Percentiles rank a stretch among this genome's conserved stretches.
Conservation (phyloP, 768 basidiomycete species). For the Neoboletus brunneissimus region DNA sequence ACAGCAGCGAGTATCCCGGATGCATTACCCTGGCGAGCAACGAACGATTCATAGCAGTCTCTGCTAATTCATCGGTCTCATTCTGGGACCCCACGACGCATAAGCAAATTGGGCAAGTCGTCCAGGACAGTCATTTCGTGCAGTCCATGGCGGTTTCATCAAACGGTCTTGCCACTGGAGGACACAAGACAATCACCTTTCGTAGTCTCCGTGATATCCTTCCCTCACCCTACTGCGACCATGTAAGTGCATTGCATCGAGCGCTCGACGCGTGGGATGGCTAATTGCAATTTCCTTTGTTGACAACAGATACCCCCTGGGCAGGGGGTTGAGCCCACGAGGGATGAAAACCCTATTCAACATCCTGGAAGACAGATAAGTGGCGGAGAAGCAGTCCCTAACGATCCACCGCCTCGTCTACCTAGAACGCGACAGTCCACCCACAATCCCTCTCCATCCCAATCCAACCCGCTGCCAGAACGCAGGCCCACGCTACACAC, state of each 20-base stretch:
- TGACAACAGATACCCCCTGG: neutral
- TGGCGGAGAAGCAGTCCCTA: neutral
- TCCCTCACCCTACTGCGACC: neutral
- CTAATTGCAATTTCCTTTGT: neutral
- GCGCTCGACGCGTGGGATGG: neutral
- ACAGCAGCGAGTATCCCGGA: neutral
- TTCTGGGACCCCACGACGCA: slow-evolving; percentile 12
- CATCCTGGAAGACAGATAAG: neutral
- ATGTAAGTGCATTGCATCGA: neutral
- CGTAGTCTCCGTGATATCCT: neutral
- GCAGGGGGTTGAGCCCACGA: neutral
- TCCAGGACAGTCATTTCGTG: neutral
- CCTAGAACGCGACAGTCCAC: slow-evolving; percentile 2
- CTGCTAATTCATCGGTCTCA: slow-evolving; percentile 4
- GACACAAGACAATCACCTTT: neutral
- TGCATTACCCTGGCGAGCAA: neutral
- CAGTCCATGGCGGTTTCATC: slow-evolving; percentile 6
- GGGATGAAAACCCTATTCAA: neutral
- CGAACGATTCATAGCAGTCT: slow-evolving; percentile 1
- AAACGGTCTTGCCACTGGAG: slow-evolving; percentile 4
- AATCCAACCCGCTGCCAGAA: neutral
- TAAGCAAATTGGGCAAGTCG: slow-evolving; percentile 3
- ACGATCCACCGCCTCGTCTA: neutral
- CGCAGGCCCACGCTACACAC: slow-evolving; percentile 21
- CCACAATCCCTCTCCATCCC: slow-evolving; percentile 12